Conservation (phyloP, 2,329 filamentous ascomycete genomes). For the Monilinia fructigena region DNA sequence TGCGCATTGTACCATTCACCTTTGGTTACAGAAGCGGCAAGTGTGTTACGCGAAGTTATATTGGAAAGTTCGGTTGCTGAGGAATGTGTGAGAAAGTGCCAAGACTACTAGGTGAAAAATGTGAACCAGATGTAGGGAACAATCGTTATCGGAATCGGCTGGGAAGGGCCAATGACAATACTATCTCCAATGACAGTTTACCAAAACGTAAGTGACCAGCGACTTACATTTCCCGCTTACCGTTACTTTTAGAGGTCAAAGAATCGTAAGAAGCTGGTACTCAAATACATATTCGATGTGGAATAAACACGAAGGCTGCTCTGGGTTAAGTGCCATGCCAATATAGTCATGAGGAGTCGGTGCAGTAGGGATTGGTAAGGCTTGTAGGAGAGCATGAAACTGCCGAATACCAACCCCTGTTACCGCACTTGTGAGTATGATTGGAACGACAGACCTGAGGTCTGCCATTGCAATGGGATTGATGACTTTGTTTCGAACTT, state of each 20-base stretch:
- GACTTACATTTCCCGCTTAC: conserved; percentile 66
- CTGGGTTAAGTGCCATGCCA: conserved; percentile 54
- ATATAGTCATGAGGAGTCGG: conserved; percentile 55
- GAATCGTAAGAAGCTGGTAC: conserved; percentile 62
- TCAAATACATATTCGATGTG: conserved; percentile 88
- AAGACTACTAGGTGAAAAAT: conserved; percentile 42
- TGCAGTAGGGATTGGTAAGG: conserved; percentile 65
- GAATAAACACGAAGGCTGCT: conserved; percentile 67
- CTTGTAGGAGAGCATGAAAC: conserved; percentile 76
- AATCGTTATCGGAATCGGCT: conserved; percentile 49
- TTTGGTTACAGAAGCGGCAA: conserved; percentile 52
- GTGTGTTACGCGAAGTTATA: conserved; percentile 52
- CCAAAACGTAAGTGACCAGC: conserved; percentile 84
- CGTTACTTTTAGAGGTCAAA: conserved; percentile 43
- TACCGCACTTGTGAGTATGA: conserved; percentile 83
- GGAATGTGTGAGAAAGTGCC: conserved; percentile 54
- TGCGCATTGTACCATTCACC: conserved; percentile 78
- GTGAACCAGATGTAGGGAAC: conserved; percentile 45
- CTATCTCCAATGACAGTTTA: conserved; percentile 73
- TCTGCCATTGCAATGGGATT: conserved; percentile 46
- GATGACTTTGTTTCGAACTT: conserved; percentile 57
- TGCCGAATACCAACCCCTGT: conserved; percentile 79
- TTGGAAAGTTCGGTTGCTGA: conserved; percentile 54
- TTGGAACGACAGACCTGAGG: conserved; percentile 63
- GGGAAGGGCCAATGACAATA: conserved; percentile 75